Evolutionary conservation across 2,329 filamentous ascomycete genomes (phyloP), one percentile per base, ranked within the genome.

Genomic region (Hymenoscyphus occultus): DNA sequence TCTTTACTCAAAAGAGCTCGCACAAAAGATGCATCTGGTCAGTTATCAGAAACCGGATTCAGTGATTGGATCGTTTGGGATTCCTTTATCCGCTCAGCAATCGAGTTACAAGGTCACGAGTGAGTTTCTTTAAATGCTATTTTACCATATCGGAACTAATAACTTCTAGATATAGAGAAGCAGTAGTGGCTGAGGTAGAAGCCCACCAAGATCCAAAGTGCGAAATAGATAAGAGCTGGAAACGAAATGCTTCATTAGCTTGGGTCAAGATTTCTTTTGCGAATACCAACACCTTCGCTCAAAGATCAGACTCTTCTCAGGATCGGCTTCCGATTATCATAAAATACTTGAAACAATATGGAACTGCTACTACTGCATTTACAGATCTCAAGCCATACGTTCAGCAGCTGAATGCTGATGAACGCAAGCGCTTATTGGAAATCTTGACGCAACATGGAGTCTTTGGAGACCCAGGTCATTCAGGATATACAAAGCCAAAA

Each of bases 31-130:
- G 62, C 66, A 6, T 65, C 65, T 31, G 71, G 71, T 2, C 62
- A 73, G 32, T 66, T 75, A 39, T 28, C 69, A 12, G 74, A 76
- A 62, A 62, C 71, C 48, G 65, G 70, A 60, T 69, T 74, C 40
- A 69, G 71, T 65, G 75, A 77, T 57, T 77, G 73, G 74, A 64
- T 71, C 22, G 73, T 77, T 3, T 77, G 75, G 75, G 64, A 72
- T 51, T 69, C 71, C 4, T 74, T 71, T 48, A 69, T 76, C 42
- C 59, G 62, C 31, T 73, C 74, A 12, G 72, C 72, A 42, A 64
- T 66, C 28, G 65, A 71, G 39, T 62, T 74, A 14, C 62, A 66
- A 48, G 60, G 56, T 31, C 54, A 67, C 39, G 64, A 68, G 74
- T 75, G 68, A 70, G 73, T 69, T 31, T 16, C 28, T 39, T 28